Evolutionary conservation across 306 rosid species (phyloP), one percentile per base, ranked within the genome.

Genomic region (Geum urbanum): DNA sequence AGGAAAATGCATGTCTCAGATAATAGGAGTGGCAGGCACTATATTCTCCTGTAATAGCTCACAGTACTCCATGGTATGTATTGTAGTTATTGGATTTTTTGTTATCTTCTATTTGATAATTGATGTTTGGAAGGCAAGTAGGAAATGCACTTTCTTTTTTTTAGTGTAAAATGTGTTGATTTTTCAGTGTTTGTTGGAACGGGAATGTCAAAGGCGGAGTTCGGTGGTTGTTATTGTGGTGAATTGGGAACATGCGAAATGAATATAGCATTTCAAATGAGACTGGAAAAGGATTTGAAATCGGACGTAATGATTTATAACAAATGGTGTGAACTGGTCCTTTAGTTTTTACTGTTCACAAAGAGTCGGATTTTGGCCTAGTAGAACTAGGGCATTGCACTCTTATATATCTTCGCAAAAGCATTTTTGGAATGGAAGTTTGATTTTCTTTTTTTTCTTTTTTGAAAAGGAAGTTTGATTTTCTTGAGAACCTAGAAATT

Each of bases 31-130:
- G n/a, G n/a, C 50, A 87, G 92, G 81, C 88, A 79, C 66, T 86
- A 85, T 76, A 71, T 20, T 15, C 84, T 77, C 97, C 96, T 54
- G 89, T 82, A 39, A 90, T 94, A 82, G 97, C 87, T 73, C 91
- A 94, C 86, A 83, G 91, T 64, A 94, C 99, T 72, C 96, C 97
- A 46, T 94, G 99, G 99, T 94, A 91, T 77, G 64, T 12, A 24
- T 80, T 15, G 9, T 61, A 19, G 12, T 65, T 71, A 4, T 24
- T 59, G 32, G 39, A 40, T n/a, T n/a, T 53, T 53, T 24, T 8
- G 27, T 53, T 53, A 1, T 53, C 9, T 18, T 39, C 62, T 37
- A 2, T 52, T 20, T 35, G 16, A 47, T 11, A 22, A n/a, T n/a
- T n/a, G n/a, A n/a, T n/a, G n/a, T 2, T 24, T 7, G 15, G 8